Percentiles rank a stretch among this genome's conserved stretches.
These are phyloP conservation scores for Lichtheimia ramosa DNA, from an alignment of 371 early-diverging fungal genomes.

Conservation along the genomic window DNA sequence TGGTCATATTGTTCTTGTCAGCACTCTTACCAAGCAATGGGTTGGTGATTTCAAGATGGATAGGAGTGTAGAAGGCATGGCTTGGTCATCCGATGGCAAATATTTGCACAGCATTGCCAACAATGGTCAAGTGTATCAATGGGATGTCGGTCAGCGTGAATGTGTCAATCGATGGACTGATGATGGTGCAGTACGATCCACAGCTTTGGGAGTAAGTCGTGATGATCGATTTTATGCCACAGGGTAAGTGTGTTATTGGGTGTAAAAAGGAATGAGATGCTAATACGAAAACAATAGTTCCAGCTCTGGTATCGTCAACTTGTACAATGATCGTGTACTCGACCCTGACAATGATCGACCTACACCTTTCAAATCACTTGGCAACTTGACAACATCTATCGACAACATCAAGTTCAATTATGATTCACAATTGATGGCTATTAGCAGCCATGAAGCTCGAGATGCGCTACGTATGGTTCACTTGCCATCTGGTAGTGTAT, in stretches of 20 bases:
- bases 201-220: constrained; percentile 69
- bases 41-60: constrained; percentile 85
- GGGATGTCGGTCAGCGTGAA: constrained; percentile 63
- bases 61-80: constrained; percentile 63
- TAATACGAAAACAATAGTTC: constrained; percentile 46
- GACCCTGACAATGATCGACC: constrained; percentile 43
- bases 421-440: constrained; percentile 79
- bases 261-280: too few species aligned
- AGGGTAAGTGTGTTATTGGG: too few species aligned
- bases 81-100: constrained; percentile 67
- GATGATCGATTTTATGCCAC: constrained; percentile 79
- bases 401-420: constrained; percentile 75
- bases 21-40: constrained; percentile 80
- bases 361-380: constrained; percentile 73
- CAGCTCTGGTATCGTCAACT: constrained; percentile 82
- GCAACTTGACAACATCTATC: constrained; percentile 84
- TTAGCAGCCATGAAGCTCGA: constrained; percentile 67
- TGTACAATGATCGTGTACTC: constrained; percentile 68
- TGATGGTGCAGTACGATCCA: constrained; percentile 78
- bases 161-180: constrained; percentile 80
- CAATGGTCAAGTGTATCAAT: constrained; percentile 73
- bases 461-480: constrained; percentile 82
- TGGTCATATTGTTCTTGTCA: constrained; percentile 82
- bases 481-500: constrained; percentile 75
- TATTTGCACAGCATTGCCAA: constrained; percentile 64